Evolutionary conservation across 2,329 filamentous ascomycete species (phyloP).

Genomic region (Colletotrichum gloeosporioides): DNA sequence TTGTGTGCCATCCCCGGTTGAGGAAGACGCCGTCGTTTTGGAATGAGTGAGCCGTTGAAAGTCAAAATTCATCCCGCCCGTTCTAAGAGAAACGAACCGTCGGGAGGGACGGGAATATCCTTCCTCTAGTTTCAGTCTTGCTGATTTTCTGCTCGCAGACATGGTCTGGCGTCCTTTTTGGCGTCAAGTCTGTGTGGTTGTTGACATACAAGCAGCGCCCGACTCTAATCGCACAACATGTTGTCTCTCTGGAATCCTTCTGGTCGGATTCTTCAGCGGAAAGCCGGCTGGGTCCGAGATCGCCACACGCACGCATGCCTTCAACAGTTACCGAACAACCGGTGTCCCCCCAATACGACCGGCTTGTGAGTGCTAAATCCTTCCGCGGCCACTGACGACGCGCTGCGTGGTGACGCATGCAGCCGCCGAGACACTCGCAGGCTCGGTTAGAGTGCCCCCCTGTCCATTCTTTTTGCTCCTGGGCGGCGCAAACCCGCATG

Average conservation of each 20-base stretch:
- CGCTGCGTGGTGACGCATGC: neutral
- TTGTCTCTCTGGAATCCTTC: neutral
- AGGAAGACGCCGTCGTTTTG: neutral
- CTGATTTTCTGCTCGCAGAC: neutral
- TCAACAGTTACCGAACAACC: neutral
- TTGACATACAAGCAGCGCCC: neutral
- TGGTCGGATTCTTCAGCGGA: neutral
- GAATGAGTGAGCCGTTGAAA: neutral
- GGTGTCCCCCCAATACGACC: neutral
- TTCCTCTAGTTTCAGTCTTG: neutral
- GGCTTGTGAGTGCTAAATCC: neutral
- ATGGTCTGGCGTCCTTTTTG: neutral
- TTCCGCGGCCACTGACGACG: neutral
- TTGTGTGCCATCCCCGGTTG: neutral
- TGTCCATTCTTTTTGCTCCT: neutral
- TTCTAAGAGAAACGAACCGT: neutral
- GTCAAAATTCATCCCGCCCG: neutral
- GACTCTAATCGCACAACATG: neutral
- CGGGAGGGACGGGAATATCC: conserved; percentile 10
- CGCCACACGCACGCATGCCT: neutral
- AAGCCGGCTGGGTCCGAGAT: neutral
- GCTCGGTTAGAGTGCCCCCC: neutral
- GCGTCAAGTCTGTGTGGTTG: neutral
- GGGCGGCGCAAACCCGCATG: neutral
- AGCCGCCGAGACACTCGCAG: neutral